These are phyloP conservation scores for Lentinula boryana DNA, from an alignment of 768 basidiomycete genomes.

Conservation along the genomic window DNA sequence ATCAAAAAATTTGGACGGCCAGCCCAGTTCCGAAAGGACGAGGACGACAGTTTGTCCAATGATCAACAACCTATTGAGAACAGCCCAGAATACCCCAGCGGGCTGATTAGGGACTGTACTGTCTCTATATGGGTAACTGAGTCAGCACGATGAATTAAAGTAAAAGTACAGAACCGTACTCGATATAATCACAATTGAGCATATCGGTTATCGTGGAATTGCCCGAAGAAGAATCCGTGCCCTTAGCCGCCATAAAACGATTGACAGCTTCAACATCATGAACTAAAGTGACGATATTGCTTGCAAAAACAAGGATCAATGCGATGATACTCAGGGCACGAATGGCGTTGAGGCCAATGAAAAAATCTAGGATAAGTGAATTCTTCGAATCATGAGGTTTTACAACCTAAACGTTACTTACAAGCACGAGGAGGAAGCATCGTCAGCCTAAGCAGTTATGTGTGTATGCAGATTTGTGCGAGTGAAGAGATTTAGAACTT, in stretches of 20 bases:
- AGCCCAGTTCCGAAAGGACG: constrained; percentile 70
- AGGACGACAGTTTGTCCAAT: constrained; percentile 75
- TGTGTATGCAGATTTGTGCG: not conserved
- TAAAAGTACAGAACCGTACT: constrained; percentile 40
- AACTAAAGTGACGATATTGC: constrained; percentile 67
- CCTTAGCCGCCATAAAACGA: constrained; percentile 38
- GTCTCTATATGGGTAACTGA: constrained; percentile 28
- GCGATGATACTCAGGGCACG: constrained; percentile 73
- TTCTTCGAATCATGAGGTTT: too few species aligned
- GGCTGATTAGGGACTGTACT: constrained; percentile 92
- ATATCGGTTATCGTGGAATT: constrained; percentile 19
- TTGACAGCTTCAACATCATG: constrained; percentile 76
- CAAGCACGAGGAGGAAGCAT: constrained; percentile 9
- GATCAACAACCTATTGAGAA: constrained; percentile 81
- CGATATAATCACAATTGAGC: constrained; percentile 74
- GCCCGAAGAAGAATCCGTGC: constrained; percentile 24
- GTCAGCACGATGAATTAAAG: not conserved
- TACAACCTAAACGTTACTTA: not conserved
- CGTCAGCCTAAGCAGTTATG: not conserved
- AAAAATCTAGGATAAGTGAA: constrained; percentile 18
- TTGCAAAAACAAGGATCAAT: constrained; percentile 76
- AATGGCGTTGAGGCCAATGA: constrained; percentile 73
- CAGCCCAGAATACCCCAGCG: constrained; percentile 89
- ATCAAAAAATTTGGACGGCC: constrained; percentile 76
- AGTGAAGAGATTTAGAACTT: not conserved